Base-by-base conservation (phyloP, 2,329 filamentous ascomycete species). In the Aspergillus niger region DNA sequence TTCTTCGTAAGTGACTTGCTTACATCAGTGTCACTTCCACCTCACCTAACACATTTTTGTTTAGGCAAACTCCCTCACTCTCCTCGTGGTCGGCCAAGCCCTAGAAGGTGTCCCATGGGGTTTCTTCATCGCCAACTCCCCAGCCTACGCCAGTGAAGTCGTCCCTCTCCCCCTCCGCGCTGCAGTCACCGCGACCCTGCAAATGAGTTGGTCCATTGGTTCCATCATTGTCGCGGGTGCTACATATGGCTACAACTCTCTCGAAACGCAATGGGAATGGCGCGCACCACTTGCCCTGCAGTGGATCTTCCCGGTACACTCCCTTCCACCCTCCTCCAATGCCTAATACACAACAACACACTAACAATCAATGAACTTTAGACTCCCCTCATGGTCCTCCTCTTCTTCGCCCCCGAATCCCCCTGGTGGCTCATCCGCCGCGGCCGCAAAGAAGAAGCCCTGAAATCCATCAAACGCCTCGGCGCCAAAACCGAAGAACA, bases 1-100 rank as follows among this genome's bases (percentile, higher is more conserved):
- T 87, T 84, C 75, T 87, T 85, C 65, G 82, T 77, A 56, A 71
- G 73, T 71, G 17, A 0, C 11, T 8, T 36, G 32, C 0, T 13
- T 15, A 15, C 32, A 36, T 13, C 10, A 1, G 13, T 15, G 32
- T 36, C 32, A 36, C 0, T 36, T 13, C 11, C 32, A 36, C 11
- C 32, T 36, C 11, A 36, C 4, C 11, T 36, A 36, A 36, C 10
- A 13, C 0, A 5, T 2, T 15, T 2, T 1, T 36, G 5, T 3
- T 2, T 55, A 75, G 72, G 73, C 71, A 56, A 63, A 81, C 38
- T 80, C 79, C 3, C 76, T 82, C 26, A 63, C 74, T 1, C 70
- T 83, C 55, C 73, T 82, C 54, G 62, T 66, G 3, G 68, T 72
- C 24, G 71, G 71, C 24, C 71, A 73, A 64, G 67, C 68, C 1